Conservation (phyloP, 768 basidiomycete species). For the Candolleomyces eurysporus region DNA sequence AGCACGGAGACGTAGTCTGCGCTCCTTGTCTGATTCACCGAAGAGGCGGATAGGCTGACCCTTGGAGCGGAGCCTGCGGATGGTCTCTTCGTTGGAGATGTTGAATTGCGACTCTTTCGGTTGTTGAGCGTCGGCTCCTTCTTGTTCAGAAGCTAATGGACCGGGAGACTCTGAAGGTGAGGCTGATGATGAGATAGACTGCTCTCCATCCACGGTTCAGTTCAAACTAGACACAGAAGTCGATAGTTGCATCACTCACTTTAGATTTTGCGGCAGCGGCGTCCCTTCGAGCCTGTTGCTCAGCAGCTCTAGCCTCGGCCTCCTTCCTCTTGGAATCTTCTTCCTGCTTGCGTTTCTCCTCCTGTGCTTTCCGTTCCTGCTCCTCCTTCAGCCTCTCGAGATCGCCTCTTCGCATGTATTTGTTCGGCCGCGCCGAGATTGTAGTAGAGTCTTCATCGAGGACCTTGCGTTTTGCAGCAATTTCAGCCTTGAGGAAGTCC, state of each 20-base stretch:
- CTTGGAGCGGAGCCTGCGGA: conserved; percentile 84
- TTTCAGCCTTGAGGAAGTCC: conserved; percentile 90
- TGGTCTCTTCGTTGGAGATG: conserved; percentile 89
- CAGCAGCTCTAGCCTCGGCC: conserved; percentile 28
- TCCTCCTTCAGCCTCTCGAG: conserved; percentile 68
- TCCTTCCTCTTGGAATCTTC: conserved; percentile 26
- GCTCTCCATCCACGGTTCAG: conserved; percentile 37
- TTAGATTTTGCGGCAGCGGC: conserved; percentile 27
- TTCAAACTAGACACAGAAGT: background rate
- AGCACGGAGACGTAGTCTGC: conserved; percentile 84
- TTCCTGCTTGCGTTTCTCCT: conserved; percentile 32
- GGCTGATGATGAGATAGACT: conserved; percentile 43
- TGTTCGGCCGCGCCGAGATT: conserved; percentile 49
- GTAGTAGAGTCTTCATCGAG: conserved; percentile 44
- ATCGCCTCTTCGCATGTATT: conserved; percentile 93
- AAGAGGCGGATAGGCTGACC: conserved; percentile 95
- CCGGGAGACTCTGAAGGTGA: conserved; percentile 35
- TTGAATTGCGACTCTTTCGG: conserved; percentile 67
- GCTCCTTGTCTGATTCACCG: conserved; percentile 93
- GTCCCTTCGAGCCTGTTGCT: background rate
- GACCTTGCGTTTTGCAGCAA: conserved; percentile 83
- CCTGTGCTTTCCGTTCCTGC: conserved; percentile 36
- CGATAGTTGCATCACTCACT: conserved; percentile 37
- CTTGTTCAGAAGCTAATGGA: conserved; percentile 20
- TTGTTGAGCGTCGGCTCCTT: conserved; percentile 29